phyloP scores from a whole-genome alignment of 352 stramenopile genomes.

The Pythium grandisporangium region DNA sequence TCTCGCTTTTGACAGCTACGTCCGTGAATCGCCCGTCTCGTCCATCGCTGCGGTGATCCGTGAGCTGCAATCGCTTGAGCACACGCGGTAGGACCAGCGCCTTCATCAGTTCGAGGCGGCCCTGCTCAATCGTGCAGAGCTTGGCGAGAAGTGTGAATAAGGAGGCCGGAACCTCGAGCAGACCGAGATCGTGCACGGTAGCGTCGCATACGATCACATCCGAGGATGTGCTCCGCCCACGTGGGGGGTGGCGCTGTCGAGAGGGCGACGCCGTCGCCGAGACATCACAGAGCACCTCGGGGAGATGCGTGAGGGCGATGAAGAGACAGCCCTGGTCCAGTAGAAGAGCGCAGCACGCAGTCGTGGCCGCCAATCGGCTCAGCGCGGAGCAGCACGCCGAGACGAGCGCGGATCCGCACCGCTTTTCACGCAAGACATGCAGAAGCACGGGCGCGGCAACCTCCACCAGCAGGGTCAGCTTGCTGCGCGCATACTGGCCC shows the following conservation, averaged over 20 bases:
- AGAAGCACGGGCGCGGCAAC: slow-evolving; percentile 44
- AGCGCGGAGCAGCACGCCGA: slow-evolving; percentile 45
- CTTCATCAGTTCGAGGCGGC: slow-evolving; percentile 40
- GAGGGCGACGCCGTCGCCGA: not conserved
- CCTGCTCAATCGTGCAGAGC: slow-evolving; percentile 51
- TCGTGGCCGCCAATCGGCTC: slow-evolving; percentile 54
- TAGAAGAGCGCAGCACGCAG: slow-evolving; percentile 28
- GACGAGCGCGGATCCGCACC: slow-evolving; percentile 16
- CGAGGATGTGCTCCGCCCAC: too few relatives aligned
- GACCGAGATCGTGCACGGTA: slow-evolving; percentile 23
- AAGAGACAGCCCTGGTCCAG: slow-evolving; percentile 42
- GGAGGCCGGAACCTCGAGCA: slow-evolving; percentile 45
- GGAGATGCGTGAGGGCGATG: slow-evolving; percentile 46
- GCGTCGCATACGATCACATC: slow-evolving; percentile 19
- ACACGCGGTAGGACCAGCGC: slow-evolving; percentile 53
- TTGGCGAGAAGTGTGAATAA: slow-evolving; percentile 58
- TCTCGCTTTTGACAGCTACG: slow-evolving; percentile 54
- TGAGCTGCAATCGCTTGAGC: slow-evolving; percentile 62
- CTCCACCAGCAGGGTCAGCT: slow-evolving; percentile 34
- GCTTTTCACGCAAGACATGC: slow-evolving; percentile 47
- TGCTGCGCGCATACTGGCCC: slow-evolving; percentile 27
- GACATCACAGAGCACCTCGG: slow-evolving; percentile 25
- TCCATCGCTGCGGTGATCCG: slow-evolving; percentile 2
- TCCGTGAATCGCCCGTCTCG: too few relatives aligned
- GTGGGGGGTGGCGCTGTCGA: not conserved